A percentile compares a stretch with the other conserved stretches of the same genome.
Conservation (phyloP, 352 stramenopile species). For the Phytopythium aichiense region DNA sequence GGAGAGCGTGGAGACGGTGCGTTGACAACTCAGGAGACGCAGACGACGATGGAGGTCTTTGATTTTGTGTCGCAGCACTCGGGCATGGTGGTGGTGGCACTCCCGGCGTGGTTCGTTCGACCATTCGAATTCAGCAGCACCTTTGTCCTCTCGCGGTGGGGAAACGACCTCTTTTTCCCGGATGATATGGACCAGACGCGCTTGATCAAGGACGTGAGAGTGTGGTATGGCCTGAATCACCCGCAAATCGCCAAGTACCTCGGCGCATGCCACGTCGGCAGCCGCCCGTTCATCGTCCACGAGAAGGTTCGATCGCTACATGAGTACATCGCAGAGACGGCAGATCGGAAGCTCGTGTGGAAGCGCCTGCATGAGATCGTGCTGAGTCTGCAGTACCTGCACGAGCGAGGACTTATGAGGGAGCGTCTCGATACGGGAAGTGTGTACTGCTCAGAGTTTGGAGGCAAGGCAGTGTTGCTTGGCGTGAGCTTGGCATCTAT, state of each 20-base stretch:
- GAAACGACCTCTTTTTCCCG: not conserved
- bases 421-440: not conserved
- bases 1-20: too few species aligned
- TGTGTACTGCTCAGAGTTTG: not conserved
- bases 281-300: not conserved
- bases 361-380: not conserved
- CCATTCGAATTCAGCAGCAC: not conserved
- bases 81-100: not conserved
- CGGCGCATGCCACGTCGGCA: too few species aligned
- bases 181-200: not conserved
- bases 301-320: not conserved
- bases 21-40: not conserved
- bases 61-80: not conserved
- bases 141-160: not conserved
- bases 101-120: not conserved
- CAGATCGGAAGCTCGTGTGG: not conserved
- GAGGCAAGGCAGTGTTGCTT: not conserved
- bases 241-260: constrained; percentile 1
- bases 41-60: not conserved
- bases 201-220: not conserved
- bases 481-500: not conserved
- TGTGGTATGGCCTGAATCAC: not conserved
- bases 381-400: too few species aligned
- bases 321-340: not conserved
- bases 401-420: not conserved